Conservation (phyloP, 306 rosid genomes). For the Acacia crassicarpa region DNA sequence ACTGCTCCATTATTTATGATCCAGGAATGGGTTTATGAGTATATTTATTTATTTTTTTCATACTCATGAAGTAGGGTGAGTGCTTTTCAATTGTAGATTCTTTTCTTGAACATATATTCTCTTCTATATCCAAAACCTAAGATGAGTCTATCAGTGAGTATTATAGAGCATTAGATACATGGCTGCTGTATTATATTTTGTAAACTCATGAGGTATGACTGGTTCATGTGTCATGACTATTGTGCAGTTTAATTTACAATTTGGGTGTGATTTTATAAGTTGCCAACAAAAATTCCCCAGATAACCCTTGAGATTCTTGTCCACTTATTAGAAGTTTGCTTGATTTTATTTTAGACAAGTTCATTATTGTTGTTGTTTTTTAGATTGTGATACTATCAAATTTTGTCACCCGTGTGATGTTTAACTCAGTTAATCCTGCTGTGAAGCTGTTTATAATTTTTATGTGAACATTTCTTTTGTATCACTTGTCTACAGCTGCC, state of each 20-base stretch:
- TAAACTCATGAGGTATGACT: not conserved
- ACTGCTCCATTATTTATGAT: not conserved
- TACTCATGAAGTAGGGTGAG: not conserved
- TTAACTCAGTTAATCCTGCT: not conserved
- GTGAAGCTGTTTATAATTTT: constrained; percentile 11
- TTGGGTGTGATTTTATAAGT: not conserved
- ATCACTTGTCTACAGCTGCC: constrained; percentile 62
- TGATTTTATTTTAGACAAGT: not conserved
- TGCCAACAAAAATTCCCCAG: too few species aligned
- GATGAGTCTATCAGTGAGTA: not conserved
- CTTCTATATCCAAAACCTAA: not conserved
- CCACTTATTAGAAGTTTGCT: not conserved
- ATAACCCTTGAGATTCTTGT: not conserved
- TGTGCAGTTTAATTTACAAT: not conserved
- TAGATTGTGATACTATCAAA: not conserved
- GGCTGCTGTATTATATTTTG: not conserved
- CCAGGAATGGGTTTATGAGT: not conserved
- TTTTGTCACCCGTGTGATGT: not conserved
- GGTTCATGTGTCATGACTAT: not conserved
- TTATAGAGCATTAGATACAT: not conserved
- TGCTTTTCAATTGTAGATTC: not conserved
- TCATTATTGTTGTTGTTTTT: not conserved
- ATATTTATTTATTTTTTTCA: not conserved
- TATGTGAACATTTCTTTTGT: not conserved
- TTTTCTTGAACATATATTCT: not conserved